These are phyloP conservation scores for Barnettozyma populi DNA, from an alignment of 805 yeast species.

Conservation along the genomic window DNA sequence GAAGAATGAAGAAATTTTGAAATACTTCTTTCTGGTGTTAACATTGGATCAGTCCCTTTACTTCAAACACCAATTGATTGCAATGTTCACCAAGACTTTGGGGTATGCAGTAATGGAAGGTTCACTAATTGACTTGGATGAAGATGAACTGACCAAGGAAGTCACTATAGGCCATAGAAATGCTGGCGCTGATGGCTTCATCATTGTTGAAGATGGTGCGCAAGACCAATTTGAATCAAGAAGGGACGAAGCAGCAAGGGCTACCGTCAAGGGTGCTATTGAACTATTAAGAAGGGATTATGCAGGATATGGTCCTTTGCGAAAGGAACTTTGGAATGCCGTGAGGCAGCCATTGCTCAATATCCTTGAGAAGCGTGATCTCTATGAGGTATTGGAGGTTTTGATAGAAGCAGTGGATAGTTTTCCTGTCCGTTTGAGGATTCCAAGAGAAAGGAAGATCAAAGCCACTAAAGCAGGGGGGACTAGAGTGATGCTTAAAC, in stretches of 20 bases:
- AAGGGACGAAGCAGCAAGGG: slow-evolving; percentile 61
- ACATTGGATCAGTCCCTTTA: slow-evolving; percentile 51
- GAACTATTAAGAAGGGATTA: slow-evolving; percentile 58
- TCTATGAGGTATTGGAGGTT: slow-evolving; percentile 63
- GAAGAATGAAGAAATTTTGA: slow-evolving; percentile 53
- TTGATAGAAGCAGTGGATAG: slow-evolving; percentile 58
- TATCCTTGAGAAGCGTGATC: slow-evolving; percentile 50
- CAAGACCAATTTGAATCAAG: slow-evolving; percentile 42
- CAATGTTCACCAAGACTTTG: slow-evolving; percentile 43
- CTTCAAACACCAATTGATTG: slow-evolving; percentile 45
- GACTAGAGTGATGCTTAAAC: slow-evolving; percentile 51
- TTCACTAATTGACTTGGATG: slow-evolving; percentile 51
- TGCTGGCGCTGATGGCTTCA: slow-evolving; percentile 29
- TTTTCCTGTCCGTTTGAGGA: slow-evolving; percentile 53
- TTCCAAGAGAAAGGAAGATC: slow-evolving; percentile 66
- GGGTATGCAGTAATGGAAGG: slow-evolving; percentile 67
- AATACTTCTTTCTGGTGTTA: slow-evolving; percentile 54
- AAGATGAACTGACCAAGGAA: slow-evolving; percentile 46
- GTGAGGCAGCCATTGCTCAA: slow-evolving; percentile 58
- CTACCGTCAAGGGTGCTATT: slow-evolving; percentile 58
- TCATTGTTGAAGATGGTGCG: slow-evolving; percentile 53
- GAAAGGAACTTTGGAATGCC: slow-evolving; percentile 59
- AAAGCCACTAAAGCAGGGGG: slow-evolving; percentile 50
- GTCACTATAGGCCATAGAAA: slow-evolving; percentile 9
- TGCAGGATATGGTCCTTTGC: slow-evolving; percentile 49